phyloP scores from a whole-genome alignment of 2,329 filamentous ascomycete species.

The Aureobasidium leucospermi region DNA sequence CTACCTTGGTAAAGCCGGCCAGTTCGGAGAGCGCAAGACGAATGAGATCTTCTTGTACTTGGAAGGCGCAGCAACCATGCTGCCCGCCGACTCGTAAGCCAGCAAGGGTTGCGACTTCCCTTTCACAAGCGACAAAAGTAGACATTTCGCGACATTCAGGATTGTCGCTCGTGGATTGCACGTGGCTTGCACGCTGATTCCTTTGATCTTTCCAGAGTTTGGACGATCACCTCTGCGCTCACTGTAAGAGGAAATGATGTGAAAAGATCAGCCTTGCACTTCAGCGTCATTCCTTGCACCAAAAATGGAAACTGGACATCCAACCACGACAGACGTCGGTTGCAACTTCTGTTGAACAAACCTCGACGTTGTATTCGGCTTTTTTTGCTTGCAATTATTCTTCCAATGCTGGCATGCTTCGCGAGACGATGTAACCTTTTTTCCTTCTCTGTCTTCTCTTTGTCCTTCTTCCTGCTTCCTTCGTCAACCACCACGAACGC shows the following conservation, averaged over 20 bases:
- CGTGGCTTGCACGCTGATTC: constrained; percentile 2
- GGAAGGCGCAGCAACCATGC: background rate
- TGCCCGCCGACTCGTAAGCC: background rate
- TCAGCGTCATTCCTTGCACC: background rate
- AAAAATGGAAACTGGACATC: background rate
- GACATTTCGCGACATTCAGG: background rate
- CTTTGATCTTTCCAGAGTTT: background rate
- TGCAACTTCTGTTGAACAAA: background rate
- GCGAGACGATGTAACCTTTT: background rate
- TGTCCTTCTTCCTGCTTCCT: background rate
- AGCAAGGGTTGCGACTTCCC: background rate
- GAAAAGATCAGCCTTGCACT: background rate
- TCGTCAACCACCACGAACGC: no score
- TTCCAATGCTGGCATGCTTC: background rate
- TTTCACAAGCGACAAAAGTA: background rate
- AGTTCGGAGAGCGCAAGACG: background rate
- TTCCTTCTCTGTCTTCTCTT: background rate
- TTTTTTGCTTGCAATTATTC: background rate
- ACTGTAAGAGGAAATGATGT: constrained; percentile 6
- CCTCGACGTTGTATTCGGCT: background rate
- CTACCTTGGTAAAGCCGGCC: background rate
- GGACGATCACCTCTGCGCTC: constrained; percentile 2
- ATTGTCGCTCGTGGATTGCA: constrained; percentile 8
- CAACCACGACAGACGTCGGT: background rate
- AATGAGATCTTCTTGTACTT: background rate